Percentiles rank a stretch among this genome's conserved stretches.
Conservation (phyloP, 495 filamentous ascomycete genomes). For the Aspergillus nanangensis region DNA sequence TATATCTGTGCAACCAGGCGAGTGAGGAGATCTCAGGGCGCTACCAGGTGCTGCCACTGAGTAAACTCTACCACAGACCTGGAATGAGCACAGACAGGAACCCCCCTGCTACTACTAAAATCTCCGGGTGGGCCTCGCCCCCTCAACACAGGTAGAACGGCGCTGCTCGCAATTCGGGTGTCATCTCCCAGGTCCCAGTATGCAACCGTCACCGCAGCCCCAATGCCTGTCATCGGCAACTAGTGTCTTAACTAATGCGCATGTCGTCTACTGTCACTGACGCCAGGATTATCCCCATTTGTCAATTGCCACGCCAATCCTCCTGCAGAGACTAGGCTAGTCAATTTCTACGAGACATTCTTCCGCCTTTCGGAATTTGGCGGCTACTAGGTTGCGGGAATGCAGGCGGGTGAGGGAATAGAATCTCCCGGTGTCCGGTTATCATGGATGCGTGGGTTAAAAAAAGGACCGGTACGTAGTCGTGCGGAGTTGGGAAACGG, state of each 20-base stretch:
- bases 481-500: neutral
- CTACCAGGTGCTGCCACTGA: no score
- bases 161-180: no score
- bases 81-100: neutral
- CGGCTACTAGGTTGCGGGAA: neutral
- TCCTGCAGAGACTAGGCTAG: conserved; percentile 6
- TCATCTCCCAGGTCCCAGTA: neutral
- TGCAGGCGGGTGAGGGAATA: neutral
- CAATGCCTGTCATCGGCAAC: neutral
- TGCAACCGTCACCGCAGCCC: neutral
- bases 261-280: neutral
- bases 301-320: neutral
- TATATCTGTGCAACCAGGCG: no score
- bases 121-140: neutral
- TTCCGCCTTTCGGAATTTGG: neutral
- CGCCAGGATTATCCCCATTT: no score
- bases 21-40: no score
- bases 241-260: neutral
- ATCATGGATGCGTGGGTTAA: neutral
- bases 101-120: neutral
- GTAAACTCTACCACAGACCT: neutral
- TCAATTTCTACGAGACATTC: neutral
- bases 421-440: neutral
- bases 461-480: no score
- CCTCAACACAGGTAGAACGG: neutral